Evolutionary conservation across 2,329 filamentous ascomycete species (phyloP), one percentile per base, ranked within the genome.

Genomic region (Amylocarpus encephaloides): DNA sequence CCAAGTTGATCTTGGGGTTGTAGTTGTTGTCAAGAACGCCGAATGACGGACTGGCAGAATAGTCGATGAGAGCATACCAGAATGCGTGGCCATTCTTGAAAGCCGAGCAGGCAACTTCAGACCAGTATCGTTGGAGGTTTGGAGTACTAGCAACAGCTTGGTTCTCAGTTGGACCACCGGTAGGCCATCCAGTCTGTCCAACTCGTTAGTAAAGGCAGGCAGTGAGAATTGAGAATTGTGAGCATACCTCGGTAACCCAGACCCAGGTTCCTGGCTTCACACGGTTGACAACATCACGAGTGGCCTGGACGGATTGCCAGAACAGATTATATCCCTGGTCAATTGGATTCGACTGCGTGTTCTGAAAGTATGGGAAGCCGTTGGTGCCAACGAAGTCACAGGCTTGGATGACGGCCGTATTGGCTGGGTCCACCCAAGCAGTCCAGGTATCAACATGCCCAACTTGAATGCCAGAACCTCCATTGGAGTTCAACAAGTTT

Each of bases 391-490:
- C 64, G 67, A 78, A 85, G 70, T 86, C 83, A 53, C 78, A 72
- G 48, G 79, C 80, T 51, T 77, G 71, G 56, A 85, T 74, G 52
- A 86, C 80, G 48, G 70, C 67, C 59, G 73, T 73, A 71, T 83
- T 85, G 62, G 73, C 74, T 51, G 66, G 54, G 67, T 85, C 78
- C 42, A 76, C 72, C 78, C 79, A 83, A 42, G 73, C 74, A 40
- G 80, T 80, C 77, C 80, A 85, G 46, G 82, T 86, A 67, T 86
- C 83, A 58, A 85, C 82, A 66, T 86, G 83, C 13, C 82, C 71
- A 7, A 91, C 78, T 45, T 76, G 69, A 1, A 61, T 59, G 44
- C 79, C 73, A 52, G 74, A 69, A 44, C 71, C 71, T 66, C 71
- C 66, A 0, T 71, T 66, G 6, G 70, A 72, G 12, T 72, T 70